Evolutionary conservation across 2,329 filamentous ascomycete species (phyloP).

Genomic region (Ascochyta viciae-villosae): DNA sequence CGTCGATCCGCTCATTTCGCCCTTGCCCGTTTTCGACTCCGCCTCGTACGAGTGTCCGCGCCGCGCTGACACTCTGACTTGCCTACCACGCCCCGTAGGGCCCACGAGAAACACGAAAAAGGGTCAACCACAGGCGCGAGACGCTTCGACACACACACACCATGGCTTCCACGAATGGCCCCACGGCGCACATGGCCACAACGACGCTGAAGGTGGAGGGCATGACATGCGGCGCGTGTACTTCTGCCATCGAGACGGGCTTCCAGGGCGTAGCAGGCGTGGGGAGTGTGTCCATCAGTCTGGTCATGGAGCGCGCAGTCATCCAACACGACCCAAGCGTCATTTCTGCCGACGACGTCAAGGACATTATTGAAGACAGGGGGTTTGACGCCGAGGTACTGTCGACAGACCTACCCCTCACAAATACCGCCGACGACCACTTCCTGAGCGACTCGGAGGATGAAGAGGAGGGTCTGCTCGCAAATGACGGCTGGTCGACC

Average conservation of each 20-base stretch:
- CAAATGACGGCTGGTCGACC: constrained; percentile 50
- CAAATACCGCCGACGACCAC: constrained; percentile 47
- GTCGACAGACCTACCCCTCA: constrained; percentile 75
- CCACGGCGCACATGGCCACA: constrained; percentile 72
- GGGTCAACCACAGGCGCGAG: constrained; percentile 7
- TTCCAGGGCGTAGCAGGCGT: constrained; percentile 84
- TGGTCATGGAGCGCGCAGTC: constrained; percentile 96
- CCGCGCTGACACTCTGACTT: constrained; percentile 23
- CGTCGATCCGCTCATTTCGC: constrained; percentile 11
- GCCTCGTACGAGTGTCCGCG: constrained; percentile 24
- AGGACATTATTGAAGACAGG: constrained; percentile 87
- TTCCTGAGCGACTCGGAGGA: constrained; percentile 47
- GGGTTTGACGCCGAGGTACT: constrained; percentile 92
- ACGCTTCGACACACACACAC: constrained; percentile 16
- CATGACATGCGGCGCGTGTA: constrained; percentile 90
- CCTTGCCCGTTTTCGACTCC: constrained; percentile 1
- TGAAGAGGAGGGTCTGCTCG: constrained; percentile 48
- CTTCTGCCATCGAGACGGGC: constrained; percentile 90
- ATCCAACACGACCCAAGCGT: constrained; percentile 82
- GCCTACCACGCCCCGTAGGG: constrained; percentile 15
- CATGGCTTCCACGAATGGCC: constrained; percentile 25
- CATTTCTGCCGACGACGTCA: constrained; percentile 76
- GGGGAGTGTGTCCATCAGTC: constrained; percentile 85
- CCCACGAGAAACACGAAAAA: constrained; percentile 10
- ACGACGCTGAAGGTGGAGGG: constrained; percentile 91